These are phyloP conservation scores for Leucogyrophana mollusca DNA, from an alignment of 768 basidiomycete species.

Conservation along the genomic window DNA sequence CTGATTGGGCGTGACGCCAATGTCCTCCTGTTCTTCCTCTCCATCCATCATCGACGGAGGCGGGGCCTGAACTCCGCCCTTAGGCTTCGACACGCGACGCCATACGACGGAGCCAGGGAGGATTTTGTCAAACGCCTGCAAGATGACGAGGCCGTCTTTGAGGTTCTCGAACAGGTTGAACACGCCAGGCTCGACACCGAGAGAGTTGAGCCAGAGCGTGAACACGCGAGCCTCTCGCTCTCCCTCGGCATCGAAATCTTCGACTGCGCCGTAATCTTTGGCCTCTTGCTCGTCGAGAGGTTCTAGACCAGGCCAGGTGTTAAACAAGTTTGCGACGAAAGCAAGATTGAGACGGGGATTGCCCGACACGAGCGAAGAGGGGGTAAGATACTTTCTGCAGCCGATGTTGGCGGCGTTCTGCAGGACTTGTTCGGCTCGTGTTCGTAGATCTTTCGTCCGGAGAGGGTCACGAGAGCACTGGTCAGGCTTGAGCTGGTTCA, in stretches of 20 bases:
- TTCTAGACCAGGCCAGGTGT: slow-evolving; percentile 92
- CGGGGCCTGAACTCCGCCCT: slow-evolving; percentile 43
- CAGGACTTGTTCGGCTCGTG: slow-evolving; percentile 90
- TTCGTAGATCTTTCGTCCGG: slow-evolving; percentile 77
- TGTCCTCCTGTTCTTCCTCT: slow-evolving; percentile 72
- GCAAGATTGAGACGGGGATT: slow-evolving; percentile 98
- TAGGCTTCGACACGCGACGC: slow-evolving; percentile 95
- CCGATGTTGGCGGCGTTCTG: slow-evolving; percentile 93
- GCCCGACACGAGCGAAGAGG: slow-evolving; percentile 86
- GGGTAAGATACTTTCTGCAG: slow-evolving; percentile 94
- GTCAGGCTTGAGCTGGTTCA: slow-evolving; percentile 94
- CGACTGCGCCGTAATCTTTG: slow-evolving; percentile 84
- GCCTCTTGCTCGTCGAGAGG: slow-evolving; percentile 94
- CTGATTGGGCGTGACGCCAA: slow-evolving; percentile 81
- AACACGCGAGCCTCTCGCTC: slow-evolving; percentile 98
- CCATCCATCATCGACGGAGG: slow-evolving; percentile 32
- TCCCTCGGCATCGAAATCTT: slow-evolving; percentile 99
- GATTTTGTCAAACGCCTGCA: slow-evolving; percentile 97
- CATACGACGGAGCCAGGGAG: slow-evolving; percentile 90
- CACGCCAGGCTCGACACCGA: slow-evolving; percentile 94
- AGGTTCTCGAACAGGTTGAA: slow-evolving; percentile 97
- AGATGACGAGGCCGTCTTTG: slow-evolving; percentile 85
- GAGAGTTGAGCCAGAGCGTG: slow-evolving; percentile 96
- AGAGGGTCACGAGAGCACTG: slow-evolving; percentile 90
- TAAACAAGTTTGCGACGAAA: slow-evolving; percentile 98